These are phyloP conservation scores for Lepidium didymum DNA, from an alignment of 345 rosid species.

Conservation along the genomic window DNA sequence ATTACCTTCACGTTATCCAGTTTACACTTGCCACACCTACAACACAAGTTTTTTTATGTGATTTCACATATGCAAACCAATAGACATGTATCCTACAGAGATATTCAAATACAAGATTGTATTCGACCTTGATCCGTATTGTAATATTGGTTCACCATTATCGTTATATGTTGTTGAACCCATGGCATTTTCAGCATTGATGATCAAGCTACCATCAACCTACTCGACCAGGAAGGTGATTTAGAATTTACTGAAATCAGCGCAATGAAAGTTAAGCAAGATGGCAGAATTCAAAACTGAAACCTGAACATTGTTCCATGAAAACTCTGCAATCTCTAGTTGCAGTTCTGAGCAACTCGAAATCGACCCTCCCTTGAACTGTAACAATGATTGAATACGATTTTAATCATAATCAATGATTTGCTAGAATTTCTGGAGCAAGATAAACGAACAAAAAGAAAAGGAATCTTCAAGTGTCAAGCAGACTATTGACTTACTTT, in stretches of 20 bases:
- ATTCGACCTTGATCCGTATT: constrained; percentile 63
- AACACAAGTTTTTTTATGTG: not conserved
- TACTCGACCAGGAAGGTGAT: constrained; percentile 18
- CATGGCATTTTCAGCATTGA: constrained; percentile 66
- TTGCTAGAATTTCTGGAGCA: not conserved
- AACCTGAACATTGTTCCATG: constrained; percentile 89
- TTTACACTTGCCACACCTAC: constrained; percentile 85
- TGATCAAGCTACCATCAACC: constrained; percentile 81
- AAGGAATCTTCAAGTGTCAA: not conserved
- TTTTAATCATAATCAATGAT: not conserved
- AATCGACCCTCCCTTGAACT: constrained; percentile 77
- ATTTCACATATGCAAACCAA: not conserved
- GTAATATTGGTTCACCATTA: constrained; percentile 56
- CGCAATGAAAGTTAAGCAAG: not conserved
- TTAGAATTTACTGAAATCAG: constrained; percentile 5
- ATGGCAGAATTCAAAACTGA: not conserved
- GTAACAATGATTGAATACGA: constrained; percentile 11
- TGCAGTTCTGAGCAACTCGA: constrained; percentile 73
- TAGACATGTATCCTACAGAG: not conserved
- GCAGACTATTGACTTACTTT: constrained; percentile 42
- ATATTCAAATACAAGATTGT: not conserved
- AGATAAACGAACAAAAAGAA: too few relatives aligned
- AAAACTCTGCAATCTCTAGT: constrained; percentile 80
- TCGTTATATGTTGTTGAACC: constrained; percentile 48
- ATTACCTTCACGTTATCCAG: constrained; percentile 61